Evolutionary conservation across 2,329 filamentous ascomycete genomes (phyloP).

Genomic region (Aspergillus pseudonomiae): DNA sequence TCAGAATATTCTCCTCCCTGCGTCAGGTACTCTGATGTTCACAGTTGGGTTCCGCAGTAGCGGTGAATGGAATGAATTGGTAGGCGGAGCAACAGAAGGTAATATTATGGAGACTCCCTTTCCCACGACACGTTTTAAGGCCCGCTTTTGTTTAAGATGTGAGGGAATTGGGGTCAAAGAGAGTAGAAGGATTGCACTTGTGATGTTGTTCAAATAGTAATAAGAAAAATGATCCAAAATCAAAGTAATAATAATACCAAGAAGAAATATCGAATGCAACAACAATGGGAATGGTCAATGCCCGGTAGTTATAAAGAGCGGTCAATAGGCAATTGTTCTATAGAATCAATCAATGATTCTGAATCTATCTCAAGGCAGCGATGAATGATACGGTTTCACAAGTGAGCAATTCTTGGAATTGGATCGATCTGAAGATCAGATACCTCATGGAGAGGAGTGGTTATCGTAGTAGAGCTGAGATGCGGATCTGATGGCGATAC

Average conservation of each 20-base stretch:
- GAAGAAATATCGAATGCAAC: neutral
- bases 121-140: neutral
- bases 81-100: slow-evolving; percentile 11
- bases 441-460: slow-evolving; percentile 3
- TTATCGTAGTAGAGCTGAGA: neutral
- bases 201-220: neutral
- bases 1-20: neutral
- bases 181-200: neutral
- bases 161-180: neutral
- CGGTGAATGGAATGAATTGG: slow-evolving; percentile 9
- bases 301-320: neutral
- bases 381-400: neutral
- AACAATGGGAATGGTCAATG: neutral
- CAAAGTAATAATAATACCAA: neutral
- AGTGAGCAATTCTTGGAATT: neutral
- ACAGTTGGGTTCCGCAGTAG: slow-evolving; percentile 4
- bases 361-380: neutral
- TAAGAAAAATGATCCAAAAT: neutral
- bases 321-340: slow-evolving; percentile 6
- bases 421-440: neutral
- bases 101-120: slow-evolving; percentile 8
- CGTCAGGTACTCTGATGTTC: neutral
- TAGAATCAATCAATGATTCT: neutral
- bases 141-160: neutral
- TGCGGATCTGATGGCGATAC: neutral